These are phyloP conservation scores for Chlorophyllum brunneum DNA, from an alignment of 768 basidiomycete species.

Conservation along the genomic window DNA sequence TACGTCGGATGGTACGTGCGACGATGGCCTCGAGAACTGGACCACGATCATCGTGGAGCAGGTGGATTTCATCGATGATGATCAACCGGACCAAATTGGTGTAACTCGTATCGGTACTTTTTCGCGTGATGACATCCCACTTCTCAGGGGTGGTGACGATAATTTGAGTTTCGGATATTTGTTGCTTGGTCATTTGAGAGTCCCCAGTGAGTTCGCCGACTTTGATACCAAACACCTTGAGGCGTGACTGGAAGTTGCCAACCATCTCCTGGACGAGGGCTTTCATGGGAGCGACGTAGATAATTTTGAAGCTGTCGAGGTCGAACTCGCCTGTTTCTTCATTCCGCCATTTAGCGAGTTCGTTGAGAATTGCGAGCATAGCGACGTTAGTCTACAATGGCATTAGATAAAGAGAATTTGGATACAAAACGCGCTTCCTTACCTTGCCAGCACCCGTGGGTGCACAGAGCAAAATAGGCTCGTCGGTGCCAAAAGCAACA, in stretches of 20 bases:
- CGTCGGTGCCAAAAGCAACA: slow-evolving; percentile 90
- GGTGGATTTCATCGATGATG: slow-evolving; percentile 97
- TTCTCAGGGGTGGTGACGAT: slow-evolving; percentile 99
- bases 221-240: slow-evolving; percentile 66
- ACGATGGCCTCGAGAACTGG: slow-evolving; percentile 92
- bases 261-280: slow-evolving; percentile 99
- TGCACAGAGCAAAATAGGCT: slow-evolving; percentile 93
- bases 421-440: slow-evolving; percentile 22
- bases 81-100: slow-evolving; percentile 94
- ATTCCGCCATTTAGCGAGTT: slow-evolving; percentile 85
- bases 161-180: slow-evolving; percentile 95
- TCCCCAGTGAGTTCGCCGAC: slow-evolving; percentile 97
- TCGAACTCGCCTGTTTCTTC: slow-evolving; percentile 77
- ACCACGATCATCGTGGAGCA: slow-evolving; percentile 96
- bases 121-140: slow-evolving; percentile 99
- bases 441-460: slow-evolving; percentile 99
- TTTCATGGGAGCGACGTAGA: slow-evolving; percentile 99
- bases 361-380: slow-evolving; percentile 90
- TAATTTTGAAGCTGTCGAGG: slow-evolving; percentile 89
- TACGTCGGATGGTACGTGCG: slow-evolving; percentile 84
- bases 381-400: slow-evolving; percentile 88
- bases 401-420: slow-evolving; percentile 14
- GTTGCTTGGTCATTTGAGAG: slow-evolving; percentile 96
- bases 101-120: slow-evolving; percentile 94
- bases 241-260: slow-evolving; percentile 82